Evolutionary conservation across 345 rosid species (phyloP), one percentile per base, ranked within the genome.

Genomic region (Lepidium didymum): DNA sequence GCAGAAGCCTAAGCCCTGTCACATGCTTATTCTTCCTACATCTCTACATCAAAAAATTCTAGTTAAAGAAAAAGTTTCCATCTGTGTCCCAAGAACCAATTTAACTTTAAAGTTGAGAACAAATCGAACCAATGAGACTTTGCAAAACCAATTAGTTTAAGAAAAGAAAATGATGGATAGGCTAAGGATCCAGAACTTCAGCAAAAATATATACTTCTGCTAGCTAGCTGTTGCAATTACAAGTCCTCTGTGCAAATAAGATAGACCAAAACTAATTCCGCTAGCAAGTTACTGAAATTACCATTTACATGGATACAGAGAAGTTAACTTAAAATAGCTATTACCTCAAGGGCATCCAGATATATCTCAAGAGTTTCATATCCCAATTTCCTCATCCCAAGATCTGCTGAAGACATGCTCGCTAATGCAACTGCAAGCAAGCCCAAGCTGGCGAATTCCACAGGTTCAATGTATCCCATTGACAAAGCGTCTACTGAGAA

Each of bases 391-490:
- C 96, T 89, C 73, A 91, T 80, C 73, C 79, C 87, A 56, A 81
- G 68, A 79, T 89, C 92, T 57, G 82, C 89, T 53, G 99, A 91
- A 81, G 99, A 84, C 75, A 83, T 79, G 86, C 95, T 81, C 65
- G 70, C 76, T 81, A 94, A 86, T 18, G 96, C 91, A 72, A 94
- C 70, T 29, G 96, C 92, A 75, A 94, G 92, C 87, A 94, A 78
- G 70, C 99, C 96, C 77, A 87, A 74, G 77, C 88, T 80, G 70
- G 92, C 82, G 75, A 91, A 89, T 71, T 94, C 96, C 46, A 79
- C 67, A 27, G 96, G 90, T 74, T 94, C 97, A 76, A 93, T 65
- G 64, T 84, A 84, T 72, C 87, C 82, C 64, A 35, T 46, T 14
- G 87, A 79, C 75, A 93, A 75, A 44, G 81, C 63, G 68, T 87